These are phyloP conservation scores for Serendipita sp. DNA, from an alignment of 768 basidiomycete species.

Conservation along the genomic window DNA sequence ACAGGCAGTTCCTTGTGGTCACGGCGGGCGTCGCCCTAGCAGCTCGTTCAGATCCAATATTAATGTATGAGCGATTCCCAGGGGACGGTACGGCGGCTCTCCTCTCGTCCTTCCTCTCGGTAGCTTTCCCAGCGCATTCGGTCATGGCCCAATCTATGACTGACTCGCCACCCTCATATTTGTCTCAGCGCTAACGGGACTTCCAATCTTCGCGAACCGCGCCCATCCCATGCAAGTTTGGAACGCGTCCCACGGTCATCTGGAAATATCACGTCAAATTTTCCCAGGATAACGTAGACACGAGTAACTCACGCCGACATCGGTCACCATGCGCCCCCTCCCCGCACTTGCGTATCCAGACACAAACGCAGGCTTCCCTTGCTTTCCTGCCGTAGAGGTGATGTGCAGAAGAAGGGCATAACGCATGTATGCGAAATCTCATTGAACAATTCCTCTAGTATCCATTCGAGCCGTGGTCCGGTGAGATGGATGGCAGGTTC, in stretches of 20 bases:
- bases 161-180: too few species aligned
- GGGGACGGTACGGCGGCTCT: too few species aligned
- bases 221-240: too few species aligned
- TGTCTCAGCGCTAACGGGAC: too few species aligned
- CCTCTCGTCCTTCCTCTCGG: too few species aligned
- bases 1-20: too few species aligned
- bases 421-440: slow-evolving; percentile 54
- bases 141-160: too few species aligned
- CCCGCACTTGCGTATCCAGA: slow-evolving; percentile 37
- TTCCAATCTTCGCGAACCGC: too few species aligned
- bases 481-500: slow-evolving; percentile 94
- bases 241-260: not conserved
- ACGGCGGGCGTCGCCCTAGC: too few species aligned
- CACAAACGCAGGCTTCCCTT: slow-evolving; percentile 48
- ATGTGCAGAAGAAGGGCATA: slow-evolving; percentile 44
- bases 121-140: too few species aligned
- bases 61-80: too few species aligned
- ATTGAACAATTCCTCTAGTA: slow-evolving; percentile 65
- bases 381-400: slow-evolving; percentile 29
- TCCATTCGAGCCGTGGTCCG: slow-evolving; percentile 63
- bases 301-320: slow-evolving; percentile 21
- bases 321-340: slow-evolving; percentile 12
- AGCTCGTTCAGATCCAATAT: too few species aligned
- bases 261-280: slow-evolving; percentile 9
- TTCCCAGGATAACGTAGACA: slow-evolving; percentile 31